Conservation (phyloP, 306 rosid genomes). For the Corylus heterophylla region DNA sequence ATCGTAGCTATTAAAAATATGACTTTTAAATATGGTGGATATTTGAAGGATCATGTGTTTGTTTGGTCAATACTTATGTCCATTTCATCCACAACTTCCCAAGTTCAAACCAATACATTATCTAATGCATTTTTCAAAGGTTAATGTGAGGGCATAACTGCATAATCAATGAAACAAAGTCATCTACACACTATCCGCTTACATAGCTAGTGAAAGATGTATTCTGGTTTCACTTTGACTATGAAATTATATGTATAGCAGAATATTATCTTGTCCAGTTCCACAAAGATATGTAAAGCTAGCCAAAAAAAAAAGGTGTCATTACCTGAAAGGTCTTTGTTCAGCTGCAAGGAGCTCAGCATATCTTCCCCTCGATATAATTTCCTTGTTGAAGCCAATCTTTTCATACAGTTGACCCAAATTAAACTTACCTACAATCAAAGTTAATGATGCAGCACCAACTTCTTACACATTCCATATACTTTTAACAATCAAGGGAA, state of each 20-base stretch:
- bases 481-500: background rate
- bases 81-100: background rate
- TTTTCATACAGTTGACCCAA: conserved; percentile 87
- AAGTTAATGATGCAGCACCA: conserved; percentile 23
- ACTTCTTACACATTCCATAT: conserved; percentile 10
- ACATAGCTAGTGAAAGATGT: background rate
- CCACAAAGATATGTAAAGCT: conserved; percentile 18
- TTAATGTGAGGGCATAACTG: background rate
- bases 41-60: background rate
- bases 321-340: conserved; percentile 84
- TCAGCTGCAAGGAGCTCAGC: conserved; percentile 92
- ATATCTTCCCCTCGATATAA: conserved; percentile 86
- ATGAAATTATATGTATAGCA: background rate
- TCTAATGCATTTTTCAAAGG: background rate
- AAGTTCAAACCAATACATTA: background rate
- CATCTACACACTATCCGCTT: background rate
- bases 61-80: background rate
- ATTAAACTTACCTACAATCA: conserved; percentile 68
- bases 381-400: conserved; percentile 95
- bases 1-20: background rate
- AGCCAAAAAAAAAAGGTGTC: conserved; percentile 1
- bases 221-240: background rate
- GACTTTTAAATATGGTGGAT: background rate
- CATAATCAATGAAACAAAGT: background rate
- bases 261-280: conserved; percentile 14